Base-by-base conservation (phyloP, 2,329 filamentous ascomycete species). In the Phoma sp. region DNA sequence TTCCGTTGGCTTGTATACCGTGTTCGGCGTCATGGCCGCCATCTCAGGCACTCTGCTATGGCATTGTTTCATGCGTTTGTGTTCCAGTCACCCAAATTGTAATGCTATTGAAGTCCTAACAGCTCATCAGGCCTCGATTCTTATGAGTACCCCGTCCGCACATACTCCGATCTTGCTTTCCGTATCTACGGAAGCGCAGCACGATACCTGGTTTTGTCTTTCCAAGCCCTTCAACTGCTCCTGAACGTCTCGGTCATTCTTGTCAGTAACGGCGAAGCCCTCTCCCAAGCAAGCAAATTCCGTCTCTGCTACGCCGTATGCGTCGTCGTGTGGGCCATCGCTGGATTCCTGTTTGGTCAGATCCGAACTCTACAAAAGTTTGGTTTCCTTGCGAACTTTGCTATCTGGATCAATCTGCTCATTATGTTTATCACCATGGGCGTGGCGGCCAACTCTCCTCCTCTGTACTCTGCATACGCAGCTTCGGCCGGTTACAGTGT, bases 371-470 rank as follows among this genome's bases (percentile, higher is more conserved):
- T 86, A 30, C 78, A 82, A 61, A 71, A 75, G 8, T 82, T 83
- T 46, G 80, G 81, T 4, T 85, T 80, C 79, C 67, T 86, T 0
- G 82, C 83, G 11, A 85, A 84, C 57, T 61, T 80, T 13, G 78
- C 82, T 1, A 79, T 86, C 8, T 86, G 81, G 79, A 62, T 85
- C 45, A 86, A 84, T 56, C 58, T 86, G 22, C 62, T 82, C 32
- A 76, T 82, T 58, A 81, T 86, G 44, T 77, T 85, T 58, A 79
- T 85, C 55, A 80, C 79, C 10, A 84, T 86, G 79, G 82, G 79
- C 22, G 79, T 81, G 4, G 77, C 78, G 4, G 77, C 81, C 1
- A 72, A 82, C 52, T 79, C 75, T 4, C 71, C 75, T 2, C 83
- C 83, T 0, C 82, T 84, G 59, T 84, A 80, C 57, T 50, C 32